Evolutionary conservation across 768 basidiomycete species (phyloP), one percentile per base, ranked within the genome.

Genomic region (Kwoniella bestiolae): DNA sequence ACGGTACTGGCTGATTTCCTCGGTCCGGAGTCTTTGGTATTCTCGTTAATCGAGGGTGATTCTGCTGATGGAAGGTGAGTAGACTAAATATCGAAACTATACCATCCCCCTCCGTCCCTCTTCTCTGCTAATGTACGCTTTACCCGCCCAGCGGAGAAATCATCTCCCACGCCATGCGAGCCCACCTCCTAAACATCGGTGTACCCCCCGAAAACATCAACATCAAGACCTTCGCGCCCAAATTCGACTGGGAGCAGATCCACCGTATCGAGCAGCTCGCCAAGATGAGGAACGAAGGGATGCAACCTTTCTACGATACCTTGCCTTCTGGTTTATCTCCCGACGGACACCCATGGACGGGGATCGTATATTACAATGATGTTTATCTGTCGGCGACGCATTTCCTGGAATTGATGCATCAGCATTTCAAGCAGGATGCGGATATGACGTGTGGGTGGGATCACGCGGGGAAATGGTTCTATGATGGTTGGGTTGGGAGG

Each of bases 361-460:
- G 69, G 12, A 67, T 80, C 35, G 57, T 82, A 0, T 80, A 70
- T 61, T 75, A 80, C 68, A 82, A 82, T 67, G 81, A 81, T 57
- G 79, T 81, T 6, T 79, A 76, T 38, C 65, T 79, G 44, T 71
- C 67, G n/a, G 74, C 73, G 11, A 67, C 65, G 28, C 76, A 79
- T 66, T 55, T 77, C 51, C 49, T 81, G 41, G 80, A 81, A 62
- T 52, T 81, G 56, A 69, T 81, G 62, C 74, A 79, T 53, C 80
- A 81, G 71, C 78, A 81, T 57, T 70, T 71, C 59, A 68, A 63
- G 46, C 79, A 79, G 62, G 76, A 71, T 25, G 73, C 75, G 8
- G 78, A 80, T 66, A 79, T 81, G 79, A 78, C 73, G 2, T 81
- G 80, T 63, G 80, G 78, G 18, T 80, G 79, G 80, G 80, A 81